Conservation (phyloP, 306 rosid genomes). For the Lathyrus tuberosus region DNA sequence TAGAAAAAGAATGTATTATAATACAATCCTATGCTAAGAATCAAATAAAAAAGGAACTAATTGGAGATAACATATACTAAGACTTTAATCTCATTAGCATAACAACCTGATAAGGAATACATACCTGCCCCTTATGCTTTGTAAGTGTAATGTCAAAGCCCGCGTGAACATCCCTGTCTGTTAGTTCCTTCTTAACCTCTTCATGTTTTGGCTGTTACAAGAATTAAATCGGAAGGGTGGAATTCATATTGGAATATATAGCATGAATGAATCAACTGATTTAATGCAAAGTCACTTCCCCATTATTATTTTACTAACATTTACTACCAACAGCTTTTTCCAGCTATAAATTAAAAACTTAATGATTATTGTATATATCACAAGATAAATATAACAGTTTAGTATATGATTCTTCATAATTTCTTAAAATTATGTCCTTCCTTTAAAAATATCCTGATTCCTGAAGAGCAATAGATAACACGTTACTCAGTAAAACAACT, state of each 20-base stretch:
- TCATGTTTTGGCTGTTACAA: conserved; percentile 79
- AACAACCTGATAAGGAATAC: conserved; percentile 25
- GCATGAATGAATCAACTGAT: conserved; percentile 20
- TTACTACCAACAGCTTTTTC: conserved; percentile 10
- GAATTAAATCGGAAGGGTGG: conserved; percentile 35
- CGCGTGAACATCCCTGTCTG: conserved; percentile 78
- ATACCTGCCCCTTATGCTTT: conserved; percentile 88
- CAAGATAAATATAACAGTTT: not conserved
- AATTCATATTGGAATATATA: conserved; percentile 30
- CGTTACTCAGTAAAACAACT: not conserved
- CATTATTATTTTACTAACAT: not conserved
- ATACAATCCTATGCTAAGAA: conserved; percentile 15
- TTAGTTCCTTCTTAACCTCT: conserved; percentile 84
- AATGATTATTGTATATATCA: not conserved
- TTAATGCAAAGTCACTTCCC: conserved; percentile 6
- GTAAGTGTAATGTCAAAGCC: conserved; percentile 87
- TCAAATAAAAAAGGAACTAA: conserved; percentile 17
- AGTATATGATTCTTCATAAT: conserved; percentile 4
- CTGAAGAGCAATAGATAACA: conserved; percentile 11
- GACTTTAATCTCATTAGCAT: conserved; percentile 34
- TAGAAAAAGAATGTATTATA: conserved; percentile 15
- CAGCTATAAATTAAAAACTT: conserved; percentile 11
- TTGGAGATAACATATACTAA: conserved; percentile 13
- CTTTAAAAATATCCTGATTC: not conserved
- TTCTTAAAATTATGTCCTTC: conserved; percentile 7